Evolutionary conservation across 176 grass and related monocot genomes (phyloP), one percentile per base, ranked within the genome.

Genomic region (Eremochloa ophiuroides): DNA sequence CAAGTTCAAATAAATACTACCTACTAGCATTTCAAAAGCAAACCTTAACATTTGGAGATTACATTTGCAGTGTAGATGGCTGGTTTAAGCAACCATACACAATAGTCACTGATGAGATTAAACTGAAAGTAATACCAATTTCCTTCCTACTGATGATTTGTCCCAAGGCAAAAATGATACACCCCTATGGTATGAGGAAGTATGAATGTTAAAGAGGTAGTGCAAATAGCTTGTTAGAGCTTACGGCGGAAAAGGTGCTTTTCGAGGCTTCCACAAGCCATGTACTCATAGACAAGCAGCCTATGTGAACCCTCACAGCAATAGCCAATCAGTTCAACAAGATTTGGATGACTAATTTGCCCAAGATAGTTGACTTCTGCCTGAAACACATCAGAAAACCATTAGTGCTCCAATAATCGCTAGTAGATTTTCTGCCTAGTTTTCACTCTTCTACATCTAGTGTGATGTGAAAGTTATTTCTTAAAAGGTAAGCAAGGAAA

Each of bases 361-460:
- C 95, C 95, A 55, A 98, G 91, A 88, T 95, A 98, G 59, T 98
- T 98, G 30, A 98, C 90, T 86, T 98, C 95, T 78, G 95, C 95
- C 95, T 98, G 82, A 85, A 81, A 93, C 71, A 80, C 40, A 77
- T 72, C 28, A 74, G 25, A 71, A 58, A 75, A 70, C 26, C 42
- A 82, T 74, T 58, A 89, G 35, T 78, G 33, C 25, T 86, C 34
- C 26, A 80, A 15, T 8, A n/a, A 53, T 78, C 28, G 13, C 65
- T 73, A 40, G 30, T 51, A 82, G 56, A 62, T 65, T 70, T 73
- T 66, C 53, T 64, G 64, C 3, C 55, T 43, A 64, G 47, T 23
- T 40, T 47, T 75, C 58, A 47, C 12, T 71, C 46, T 66, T 81
- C 25, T 25, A 12, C 47, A 14, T 14, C 18, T 22, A 76, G 20